Base-by-base conservation (phyloP, 169 alveolate genomes). In the Plasmodium gonderi region DNA sequence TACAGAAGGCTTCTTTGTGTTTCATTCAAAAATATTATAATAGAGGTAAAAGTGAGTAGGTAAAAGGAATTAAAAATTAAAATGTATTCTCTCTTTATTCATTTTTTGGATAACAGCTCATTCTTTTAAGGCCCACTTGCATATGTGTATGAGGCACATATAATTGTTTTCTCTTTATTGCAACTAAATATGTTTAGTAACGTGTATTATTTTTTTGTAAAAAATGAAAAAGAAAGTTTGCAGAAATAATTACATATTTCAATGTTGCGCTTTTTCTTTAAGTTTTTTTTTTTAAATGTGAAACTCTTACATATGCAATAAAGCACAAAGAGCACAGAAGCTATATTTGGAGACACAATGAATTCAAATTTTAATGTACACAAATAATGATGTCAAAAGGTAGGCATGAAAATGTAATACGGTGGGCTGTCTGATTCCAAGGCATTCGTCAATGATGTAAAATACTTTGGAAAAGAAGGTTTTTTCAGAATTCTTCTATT, bases 401-500 rank as follows among this genome's bases (percentile, higher is more conserved):
- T n/a, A 31, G 14, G 81, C 45, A 75, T 45, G 42, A 40, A 75
- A 75, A 75, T 60, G 9, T 60, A 31, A 23, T 75, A 12, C 51
- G 6, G n/a, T 75, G 54, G n/a, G 81, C 26, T 36, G 36, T 31
- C 20, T 40, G 29, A 75, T 23, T 6, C n/a, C 38, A 20, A 75
- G 65, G 45, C n/a, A n/a, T 49, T 75, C 33, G n/a, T 75, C 17
- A 38, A 75, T 42, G 38, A 75, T 40, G 64, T 75, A 75, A 75
- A 75, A 75, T 75, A 17, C 14, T n/a, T 60, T 20, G 81, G 38
- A 75, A 8, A 75, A 74, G 0, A 36, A 38, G 17, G 9, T 75
- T 38, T 40, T 75, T 75, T 40, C 20, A 20, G 36, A 40, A 45
- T 38, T 20, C 23, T 23, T 75, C 40, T 29, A 75, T 36, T 20